These are phyloP conservation scores for Pythium pyrilobum DNA, from an alignment of 352 stramenopile species.

Conservation along the genomic window DNA sequence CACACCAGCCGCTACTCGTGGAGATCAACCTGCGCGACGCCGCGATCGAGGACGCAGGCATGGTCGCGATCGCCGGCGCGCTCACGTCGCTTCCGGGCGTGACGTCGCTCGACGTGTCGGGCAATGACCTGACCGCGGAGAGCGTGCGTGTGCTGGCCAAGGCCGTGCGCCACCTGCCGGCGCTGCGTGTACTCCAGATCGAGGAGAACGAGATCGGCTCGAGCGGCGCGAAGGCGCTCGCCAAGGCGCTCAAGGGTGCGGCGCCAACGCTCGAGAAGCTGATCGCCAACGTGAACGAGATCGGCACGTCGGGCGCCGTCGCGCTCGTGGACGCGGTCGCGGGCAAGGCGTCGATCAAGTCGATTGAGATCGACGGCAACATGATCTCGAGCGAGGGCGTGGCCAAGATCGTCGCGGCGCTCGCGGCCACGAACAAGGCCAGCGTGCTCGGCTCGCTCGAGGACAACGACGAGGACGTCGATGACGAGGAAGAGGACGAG, in stretches of 20 bases:
- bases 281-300: constrained; percentile 86
- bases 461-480: constrained; percentile 81
- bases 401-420: constrained; percentile 37
- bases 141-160: constrained; percentile 48
- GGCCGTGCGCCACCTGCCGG: constrained; percentile 33
- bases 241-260: constrained; percentile 52
- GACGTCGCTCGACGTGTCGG: constrained; percentile 89
- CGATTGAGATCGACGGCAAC: constrained; percentile 79
- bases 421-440: constrained; percentile 49
- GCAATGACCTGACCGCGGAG: constrained; percentile 84
- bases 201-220: constrained; percentile 94
- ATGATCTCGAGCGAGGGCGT: constrained; percentile 69
- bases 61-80: constrained; percentile 75
- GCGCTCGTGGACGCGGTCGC: constrained; percentile 65
- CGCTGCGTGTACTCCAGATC: constrained; percentile 79
- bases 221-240: constrained; percentile 72
- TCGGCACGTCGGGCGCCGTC: constrained; percentile 81
- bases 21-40: constrained; percentile 91
- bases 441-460: constrained; percentile 65
- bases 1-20: constrained; percentile 52
- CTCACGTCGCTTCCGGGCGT: constrained; percentile 50
- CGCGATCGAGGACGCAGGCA: constrained; percentile 86
- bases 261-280: constrained; percentile 66
- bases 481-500: constrained; percentile 52
- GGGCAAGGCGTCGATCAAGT: constrained; percentile 43